Evolutionary conservation across 169 alveolate genomes (phyloP), one percentile per base, ranked within the genome.

Genomic region (Cryptosporidium sp.): DNA sequence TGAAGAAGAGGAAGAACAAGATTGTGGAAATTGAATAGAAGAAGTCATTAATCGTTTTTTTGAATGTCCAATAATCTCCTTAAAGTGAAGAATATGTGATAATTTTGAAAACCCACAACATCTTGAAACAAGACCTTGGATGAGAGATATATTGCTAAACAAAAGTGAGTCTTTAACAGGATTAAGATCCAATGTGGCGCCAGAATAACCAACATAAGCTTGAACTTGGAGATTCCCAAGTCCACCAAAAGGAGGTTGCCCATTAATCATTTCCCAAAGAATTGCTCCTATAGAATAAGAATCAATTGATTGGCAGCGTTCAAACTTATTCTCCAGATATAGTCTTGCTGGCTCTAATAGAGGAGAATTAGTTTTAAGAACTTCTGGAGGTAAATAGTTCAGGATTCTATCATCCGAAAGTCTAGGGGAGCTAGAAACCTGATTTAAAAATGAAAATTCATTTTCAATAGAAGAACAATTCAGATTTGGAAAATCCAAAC

Each of bases 191-290:
- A 72, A 31, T 23, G 51, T 72, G 8, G 70, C 85, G 4, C 69
- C 69, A 29, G 37, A 23, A 60, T 80, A 80, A 7, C 89, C 89
- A 37, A 80, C 89, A 29, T 26, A 80, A 10, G 75, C 72, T 48
- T 80, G 89, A 37, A 80, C 62, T 65, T 80, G 80, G 3, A 80
- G 21, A 44, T 80, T 80, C 7, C 67, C 39, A 23, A 80, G 61
- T 2, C 89, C 89, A 42, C 80, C 72, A 61, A 80, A 80, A 80
- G 89, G 89, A 12, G 75, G 75, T 26, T 80, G 80, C 1, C 89
- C 89, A 45, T 80, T 61, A 60, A 80, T 16, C 89, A 80, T 80
- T 48, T 80, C 89, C 89, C 89, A 80, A 12, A 80, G n/a, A 21
- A 80, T 39, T 4, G 56, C 29, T 1, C 89, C 89, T 14, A 80